Base-by-base conservation (phyloP, 495 filamentous ascomycete species). In the Annulohypoxylon stygium region DNA sequence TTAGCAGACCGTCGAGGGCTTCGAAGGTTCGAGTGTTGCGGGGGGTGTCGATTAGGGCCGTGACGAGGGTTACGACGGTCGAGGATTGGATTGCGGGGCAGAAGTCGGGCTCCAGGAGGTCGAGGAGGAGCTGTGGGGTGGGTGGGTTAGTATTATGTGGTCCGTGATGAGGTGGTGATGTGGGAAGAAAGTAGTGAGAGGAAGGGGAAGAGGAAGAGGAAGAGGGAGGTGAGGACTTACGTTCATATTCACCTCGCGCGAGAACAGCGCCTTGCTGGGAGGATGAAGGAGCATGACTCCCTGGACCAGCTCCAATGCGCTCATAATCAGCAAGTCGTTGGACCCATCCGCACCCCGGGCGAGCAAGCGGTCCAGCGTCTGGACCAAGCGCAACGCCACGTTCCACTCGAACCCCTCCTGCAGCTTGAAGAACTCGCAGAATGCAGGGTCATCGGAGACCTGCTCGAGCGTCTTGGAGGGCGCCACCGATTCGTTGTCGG, bases 371-470 rank as follows among this genome's bases (percentile, higher is more conserved):
- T 99, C 96, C 41, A 99, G 88, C 70, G 93, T 97, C 34, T 89
- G 88, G 55, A 97, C 90, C 61, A 99, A 84, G 70, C 95, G 91
- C 80, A 93, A 91, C 34, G 93, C 92, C 39, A 98, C 92, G 82
- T 99, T 99, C 93, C 95, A 99, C 82, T 97, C 93, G 81, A 99
- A 99, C 10, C 95, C 91, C 76, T 97, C 95, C 79, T 99, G 96
- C 59, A 98, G 79, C 76, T 97, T 93, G 84, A 97, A 97, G 83
- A 98, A 99, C 79, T 98, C 96, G 60, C 93, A 85, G 77, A 97
- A 99, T 9, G 95, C 96, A 26, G 92, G 94, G 80, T 99, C 96
- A 72, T 92, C 89, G 63, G 86, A 85, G 73, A 97, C 81, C 55
- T 93, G 89, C 41, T 82, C 82, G 51, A 97, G 84, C 20, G 84